Percentiles rank a stretch among this genome's conserved stretches.
phyloP scores from a whole-genome alignment of 2,329 filamentous ascomycete species.

The Penicillium nordicum region DNA sequence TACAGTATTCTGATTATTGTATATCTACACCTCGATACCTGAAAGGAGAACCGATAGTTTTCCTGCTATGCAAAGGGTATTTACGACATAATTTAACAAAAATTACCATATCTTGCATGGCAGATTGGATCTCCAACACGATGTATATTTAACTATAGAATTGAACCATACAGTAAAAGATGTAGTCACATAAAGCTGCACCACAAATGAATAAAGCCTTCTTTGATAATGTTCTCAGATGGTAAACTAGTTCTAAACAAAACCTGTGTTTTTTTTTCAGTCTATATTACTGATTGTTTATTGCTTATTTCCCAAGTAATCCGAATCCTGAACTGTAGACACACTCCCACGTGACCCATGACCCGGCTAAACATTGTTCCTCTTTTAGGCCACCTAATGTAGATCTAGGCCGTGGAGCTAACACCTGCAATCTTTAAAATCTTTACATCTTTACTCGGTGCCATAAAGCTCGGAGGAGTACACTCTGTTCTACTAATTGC shows the following conservation, averaged over 20 bases:
- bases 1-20: too few species aligned
- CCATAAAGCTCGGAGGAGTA: not conserved
- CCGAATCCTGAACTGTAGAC: not conserved
- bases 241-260: too few species aligned
- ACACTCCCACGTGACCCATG: conserved; percentile 22
- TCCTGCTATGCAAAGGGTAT: too few species aligned
- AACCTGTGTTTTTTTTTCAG: not conserved
- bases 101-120: too few species aligned
- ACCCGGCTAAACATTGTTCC: conserved; percentile 23
- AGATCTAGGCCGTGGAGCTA: conserved; percentile 8
- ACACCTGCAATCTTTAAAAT: conserved; percentile 1
- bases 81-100: too few species aligned
- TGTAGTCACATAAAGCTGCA: not conserved
- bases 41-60: too few species aligned
- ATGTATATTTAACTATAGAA: not conserved
- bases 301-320: not conserved
- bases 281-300: not conserved
- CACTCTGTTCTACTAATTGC: not conserved
- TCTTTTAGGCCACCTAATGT: conserved; percentile 11
- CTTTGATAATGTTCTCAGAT: not conserved
- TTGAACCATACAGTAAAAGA: not conserved
- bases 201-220: not conserved
- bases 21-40: too few species aligned
- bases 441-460: not conserved
- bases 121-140: too few species aligned